Evolutionary conservation across 106 monocot genomes (phyloP).

Genomic region (Xerophyta viscosa): DNA sequence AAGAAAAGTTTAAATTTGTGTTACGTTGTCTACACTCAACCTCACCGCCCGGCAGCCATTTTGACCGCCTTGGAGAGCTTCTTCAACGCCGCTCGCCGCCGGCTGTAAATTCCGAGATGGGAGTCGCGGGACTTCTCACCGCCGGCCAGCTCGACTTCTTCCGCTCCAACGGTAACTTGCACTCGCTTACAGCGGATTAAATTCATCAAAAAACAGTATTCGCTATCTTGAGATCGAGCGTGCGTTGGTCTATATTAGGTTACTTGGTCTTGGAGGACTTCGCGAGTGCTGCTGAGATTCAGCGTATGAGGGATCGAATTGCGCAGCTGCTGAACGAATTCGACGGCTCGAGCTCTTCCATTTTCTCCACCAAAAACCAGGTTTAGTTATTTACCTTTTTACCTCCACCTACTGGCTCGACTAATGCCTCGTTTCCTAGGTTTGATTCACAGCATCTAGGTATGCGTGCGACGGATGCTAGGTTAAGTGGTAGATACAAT

Average conservation of each 20-base stretch:
- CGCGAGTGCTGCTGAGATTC: slow-evolving; percentile 46
- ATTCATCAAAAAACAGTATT: background rate
- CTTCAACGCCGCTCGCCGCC: too few species aligned
- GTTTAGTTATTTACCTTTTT: slow-evolving; percentile 15
- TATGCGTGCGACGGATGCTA: too few species aligned
- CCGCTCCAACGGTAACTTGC: slow-evolving; percentile 46
- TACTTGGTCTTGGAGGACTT: slow-evolving; percentile 83
- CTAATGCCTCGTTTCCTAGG: too few species aligned
- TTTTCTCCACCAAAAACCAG: slow-evolving; percentile 95
- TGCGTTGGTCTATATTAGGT: slow-evolving; percentile 18
- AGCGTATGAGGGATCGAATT: slow-evolving; percentile 71
- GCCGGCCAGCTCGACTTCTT: slow-evolving; percentile 66
- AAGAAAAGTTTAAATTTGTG: too few species aligned
- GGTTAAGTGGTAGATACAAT: background rate
- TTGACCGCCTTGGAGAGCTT: too few species aligned
- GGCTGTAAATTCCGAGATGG: slow-evolving; percentile 12
- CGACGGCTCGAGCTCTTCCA: slow-evolving; percentile 42
- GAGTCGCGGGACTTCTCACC: slow-evolving; percentile 34
- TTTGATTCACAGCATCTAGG: too few species aligned
- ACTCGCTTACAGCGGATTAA: background rate
- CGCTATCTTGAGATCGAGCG: background rate
- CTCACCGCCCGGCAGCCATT: too few species aligned
- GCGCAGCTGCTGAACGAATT: slow-evolving; percentile 57
- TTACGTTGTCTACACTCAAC: too few species aligned
- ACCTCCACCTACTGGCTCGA: too few species aligned